phyloP scores from a whole-genome alignment of 2,329 filamentous ascomycete species.

The Colletotrichum gigasporum region DNA sequence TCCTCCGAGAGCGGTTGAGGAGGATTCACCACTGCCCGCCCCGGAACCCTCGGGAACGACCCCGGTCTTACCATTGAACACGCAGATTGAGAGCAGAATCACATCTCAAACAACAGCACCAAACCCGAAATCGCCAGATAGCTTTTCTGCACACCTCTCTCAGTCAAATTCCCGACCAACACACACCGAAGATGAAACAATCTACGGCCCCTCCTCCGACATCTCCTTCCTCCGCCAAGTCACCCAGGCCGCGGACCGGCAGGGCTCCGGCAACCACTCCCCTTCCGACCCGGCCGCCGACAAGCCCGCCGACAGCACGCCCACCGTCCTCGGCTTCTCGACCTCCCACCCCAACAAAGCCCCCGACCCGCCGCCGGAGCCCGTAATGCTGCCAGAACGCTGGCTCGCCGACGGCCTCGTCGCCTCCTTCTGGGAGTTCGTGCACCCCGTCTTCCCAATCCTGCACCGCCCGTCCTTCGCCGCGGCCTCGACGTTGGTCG shows the following conservation, averaged over 20 bases:
- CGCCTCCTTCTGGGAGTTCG: slow-evolving; percentile 30
- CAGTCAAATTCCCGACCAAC: neutral
- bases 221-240: slow-evolving; percentile 11
- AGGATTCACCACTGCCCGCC: neutral
- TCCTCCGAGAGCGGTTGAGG: too few species aligned
- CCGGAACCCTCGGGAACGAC: neutral
- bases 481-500: neutral
- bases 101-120: neutral
- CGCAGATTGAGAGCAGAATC: too few species aligned
- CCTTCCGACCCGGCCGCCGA: neutral
- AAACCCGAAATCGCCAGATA: too few species aligned
- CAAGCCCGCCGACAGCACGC: neutral
- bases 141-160: neutral
- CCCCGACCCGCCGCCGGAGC: neutral
- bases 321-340: neutral
- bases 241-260: neutral
- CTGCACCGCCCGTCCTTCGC: slow-evolving; percentile 28
- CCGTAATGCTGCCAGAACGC: slow-evolving; percentile 3
- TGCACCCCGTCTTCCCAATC: slow-evolving; percentile 33
- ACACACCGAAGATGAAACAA: neutral
- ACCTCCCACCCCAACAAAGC: neutral
- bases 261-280: neutral
- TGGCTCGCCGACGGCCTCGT: slow-evolving; percentile 20
- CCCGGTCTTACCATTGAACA: too few species aligned
- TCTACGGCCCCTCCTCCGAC: neutral